Conservation (phyloP, 2,329 filamentous ascomycete species). For the Ceratocystis variospora region DNA sequence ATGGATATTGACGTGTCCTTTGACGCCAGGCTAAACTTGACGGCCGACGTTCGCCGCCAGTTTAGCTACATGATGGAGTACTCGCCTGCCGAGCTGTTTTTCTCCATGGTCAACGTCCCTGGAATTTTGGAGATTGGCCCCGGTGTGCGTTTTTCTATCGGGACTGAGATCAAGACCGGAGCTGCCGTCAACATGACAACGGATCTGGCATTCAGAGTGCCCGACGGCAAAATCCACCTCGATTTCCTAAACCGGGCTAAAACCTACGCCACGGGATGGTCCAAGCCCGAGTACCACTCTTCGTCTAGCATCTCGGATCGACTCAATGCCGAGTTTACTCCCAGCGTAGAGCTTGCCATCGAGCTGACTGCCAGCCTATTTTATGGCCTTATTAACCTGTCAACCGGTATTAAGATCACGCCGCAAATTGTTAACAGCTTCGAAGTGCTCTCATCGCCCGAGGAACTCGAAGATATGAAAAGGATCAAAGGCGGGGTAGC, state of each 20-base stretch:
- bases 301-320: conserved; percentile 26
- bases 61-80: conserved; percentile 28
- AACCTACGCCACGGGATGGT: conserved; percentile 27
- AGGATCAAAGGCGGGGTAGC: conserved; percentile 22
- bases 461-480: conserved; percentile 18
- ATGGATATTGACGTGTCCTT: conserved; percentile 32
- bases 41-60: conserved; percentile 26
- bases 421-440: conserved; percentile 29
- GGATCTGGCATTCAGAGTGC: conserved; percentile 25
- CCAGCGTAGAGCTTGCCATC: conserved; percentile 28
- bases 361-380: conserved; percentile 29
- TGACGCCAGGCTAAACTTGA: conserved; percentile 27
- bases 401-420: conserved; percentile 28
- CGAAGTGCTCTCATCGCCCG: conserved; percentile 8
- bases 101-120: conserved; percentile 29
- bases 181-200: conserved; percentile 26
- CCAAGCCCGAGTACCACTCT: conserved; percentile 26
- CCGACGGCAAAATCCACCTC: conserved; percentile 29
- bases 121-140: conserved; percentile 30
- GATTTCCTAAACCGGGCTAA: conserved; percentile 26
- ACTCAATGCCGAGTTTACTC: conserved; percentile 26
- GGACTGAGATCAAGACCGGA: conserved; percentile 27
- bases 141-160: conserved; percentile 28
- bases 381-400: conserved; percentile 27
- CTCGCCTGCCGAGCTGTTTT: conserved; percentile 27